Base-by-base conservation (phyloP, 2,329 filamentous ascomycete species). In the Triangularia verruculosa region DNA sequence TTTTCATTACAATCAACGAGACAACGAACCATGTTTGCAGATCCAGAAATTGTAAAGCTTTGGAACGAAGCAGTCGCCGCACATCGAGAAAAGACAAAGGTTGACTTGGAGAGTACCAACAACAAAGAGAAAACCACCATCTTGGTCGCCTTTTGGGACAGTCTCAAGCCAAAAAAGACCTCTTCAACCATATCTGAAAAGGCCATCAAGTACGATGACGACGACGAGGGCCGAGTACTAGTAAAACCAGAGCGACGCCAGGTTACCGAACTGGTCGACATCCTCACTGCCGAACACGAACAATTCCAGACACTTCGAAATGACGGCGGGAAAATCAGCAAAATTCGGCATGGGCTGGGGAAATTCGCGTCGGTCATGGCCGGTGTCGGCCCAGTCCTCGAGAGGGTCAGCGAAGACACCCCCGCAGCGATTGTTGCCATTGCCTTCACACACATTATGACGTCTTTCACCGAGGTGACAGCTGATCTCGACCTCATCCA, bases 11-110 rank as follows among this genome's bases (percentile, higher is more conserved):
- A n/a, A 34, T 3, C 4, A 9, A 34, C 4, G 17, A 20, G 6
- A 20, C n/a, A 47, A 6, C 32, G 1, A 17, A 11, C 12, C 9
- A 28, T 52, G 34, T 59, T 59, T 24, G 57, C 57, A 4, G 57
- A 59, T 25, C 39, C 57, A 8, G 57, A 59, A 22, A 52, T 59
- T 27, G 57, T 59, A 22, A 43, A 47, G 25, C 57, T 59, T 7
- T 59, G 57, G 57, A 43, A 59, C 34, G 57, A 59, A n/a, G 57
- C 57, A 52, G 57, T 59, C 57, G 25, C 25, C 11, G 39, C 57
- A 11, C 57, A 59, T 12, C 17, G 57, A 20, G 57, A 59, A 27
- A 59, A 59, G 17, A 59, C 57, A 8, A 43, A 39, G 12, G n/a
- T 59, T 15, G 39, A 59, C n/a, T 27, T 59, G 15, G 25, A 52